These are phyloP conservation scores for Nakaseomyces nivariensis DNA, from an alignment of 1,139 yeast species.

Conservation along the genomic window DNA sequence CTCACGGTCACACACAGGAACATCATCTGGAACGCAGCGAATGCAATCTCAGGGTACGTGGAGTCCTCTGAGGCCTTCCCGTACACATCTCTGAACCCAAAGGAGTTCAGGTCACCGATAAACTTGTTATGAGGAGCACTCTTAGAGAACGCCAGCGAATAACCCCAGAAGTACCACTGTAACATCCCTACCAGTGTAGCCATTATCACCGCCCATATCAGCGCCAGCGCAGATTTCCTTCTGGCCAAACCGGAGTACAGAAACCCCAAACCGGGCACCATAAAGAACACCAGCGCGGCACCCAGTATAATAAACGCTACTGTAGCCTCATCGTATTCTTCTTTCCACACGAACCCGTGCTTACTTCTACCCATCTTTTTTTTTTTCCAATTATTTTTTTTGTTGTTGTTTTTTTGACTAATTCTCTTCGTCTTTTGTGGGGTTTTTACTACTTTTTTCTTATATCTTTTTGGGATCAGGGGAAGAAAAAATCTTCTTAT, in stretches of 20 bases:
- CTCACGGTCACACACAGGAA: slow-evolving; percentile 85
- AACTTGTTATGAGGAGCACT: slow-evolving; percentile 63
- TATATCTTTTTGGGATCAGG: too few species aligned
- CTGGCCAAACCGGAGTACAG: slow-evolving; percentile 88
- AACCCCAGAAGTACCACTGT: slow-evolving; percentile 99
- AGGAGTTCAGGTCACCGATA: slow-evolving; percentile 75
- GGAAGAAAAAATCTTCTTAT: too few species aligned
- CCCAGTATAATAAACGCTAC: slow-evolving; percentile 41
- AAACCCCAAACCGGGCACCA: slow-evolving; percentile 94
- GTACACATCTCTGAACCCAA: slow-evolving; percentile 68
- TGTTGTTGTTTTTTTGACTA: not conserved
- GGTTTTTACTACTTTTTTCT: too few species aligned
- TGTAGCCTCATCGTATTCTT: slow-evolving; percentile 42
- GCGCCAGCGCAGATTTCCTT: slow-evolving; percentile 79
- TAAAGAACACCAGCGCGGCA: slow-evolving; percentile 71
- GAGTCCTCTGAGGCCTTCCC: slow-evolving; percentile 36
- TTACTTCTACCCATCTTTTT: not conserved
- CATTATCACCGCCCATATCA: slow-evolving; percentile 75
- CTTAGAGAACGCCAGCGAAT: slow-evolving; percentile 73
- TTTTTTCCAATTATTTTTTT: not conserved
- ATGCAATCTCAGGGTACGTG: slow-evolving; percentile 69
- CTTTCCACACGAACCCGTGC: slow-evolving; percentile 22
- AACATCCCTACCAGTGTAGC: slow-evolving; percentile 70
- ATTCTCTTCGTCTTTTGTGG: too few species aligned
- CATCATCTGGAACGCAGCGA: slow-evolving; percentile 83